Evolutionary conservation across 495 filamentous ascomycete species (phyloP).

Genomic region (Opeltia flavorubescens): DNA sequence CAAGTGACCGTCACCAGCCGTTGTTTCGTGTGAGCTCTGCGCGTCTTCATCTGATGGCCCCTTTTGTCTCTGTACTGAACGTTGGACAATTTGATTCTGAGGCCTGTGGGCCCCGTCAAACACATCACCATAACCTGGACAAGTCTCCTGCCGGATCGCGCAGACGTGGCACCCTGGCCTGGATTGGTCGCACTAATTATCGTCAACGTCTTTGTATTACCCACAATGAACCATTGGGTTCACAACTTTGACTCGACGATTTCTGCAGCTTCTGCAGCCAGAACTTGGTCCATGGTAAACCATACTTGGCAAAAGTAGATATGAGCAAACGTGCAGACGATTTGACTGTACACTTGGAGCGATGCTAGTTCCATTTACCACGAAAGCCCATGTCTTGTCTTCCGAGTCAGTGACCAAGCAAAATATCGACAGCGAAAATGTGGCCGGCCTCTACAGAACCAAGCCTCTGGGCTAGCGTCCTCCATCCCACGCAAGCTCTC

Average conservation of each 20-base stretch:
- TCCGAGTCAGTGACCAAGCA: neutral
- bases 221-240: neutral
- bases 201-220: neutral
- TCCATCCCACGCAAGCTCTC: neutral
- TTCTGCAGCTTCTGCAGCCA: slow-evolving; percentile 6
- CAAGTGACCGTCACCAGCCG: neutral
- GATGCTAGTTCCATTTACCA: too few species aligned
- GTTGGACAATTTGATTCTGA: slow-evolving; percentile 7
- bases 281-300: slow-evolving; percentile 7
- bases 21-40: neutral
- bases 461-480: neutral
- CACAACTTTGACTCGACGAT: slow-evolving; percentile 8
- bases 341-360: too few species aligned
- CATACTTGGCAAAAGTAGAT: neutral
- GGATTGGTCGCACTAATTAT: slow-evolving; percentile 20
- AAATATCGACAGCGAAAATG: neutral
- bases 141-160: slow-evolving; percentile 22
- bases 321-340: too few species aligned
- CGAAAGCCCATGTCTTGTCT: neutral
- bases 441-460: neutral
- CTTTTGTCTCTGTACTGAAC: neutral
- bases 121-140: slow-evolving; percentile 22
- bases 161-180: slow-evolving; percentile 27
- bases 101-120: slow-evolving; percentile 10
- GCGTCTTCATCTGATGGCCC: neutral